A percentile compares a stretch with the other conserved stretches of the same genome.
Conservation (phyloP, 176 grass and related monocot species). For the Chloris gayana region DNA sequence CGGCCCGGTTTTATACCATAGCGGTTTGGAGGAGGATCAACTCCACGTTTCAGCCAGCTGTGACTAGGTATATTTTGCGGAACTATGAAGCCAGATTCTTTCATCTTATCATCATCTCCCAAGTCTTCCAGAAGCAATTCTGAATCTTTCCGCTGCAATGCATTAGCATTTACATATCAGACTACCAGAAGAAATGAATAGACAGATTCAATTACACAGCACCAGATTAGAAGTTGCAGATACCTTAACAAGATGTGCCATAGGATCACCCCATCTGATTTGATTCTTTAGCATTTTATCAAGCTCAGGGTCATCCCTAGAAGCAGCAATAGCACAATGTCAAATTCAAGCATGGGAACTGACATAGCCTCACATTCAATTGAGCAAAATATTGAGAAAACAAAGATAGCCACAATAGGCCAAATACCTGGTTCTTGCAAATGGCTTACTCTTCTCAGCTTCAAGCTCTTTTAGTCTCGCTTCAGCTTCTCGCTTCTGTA, state of each 20-base stretch:
- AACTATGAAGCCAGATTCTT: slow-evolving; percentile 96
- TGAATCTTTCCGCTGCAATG: slow-evolving; percentile 52
- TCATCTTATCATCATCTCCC: slow-evolving; percentile 88
- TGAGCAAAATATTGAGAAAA: slow-evolving; percentile 15
- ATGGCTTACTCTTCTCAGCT: slow-evolving; percentile 76
- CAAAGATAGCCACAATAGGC: not conserved
- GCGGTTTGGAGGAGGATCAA: slow-evolving; percentile 87
- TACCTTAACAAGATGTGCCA: slow-evolving; percentile 97
- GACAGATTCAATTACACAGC: slow-evolving; percentile 5
- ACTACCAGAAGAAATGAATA: slow-evolving; percentile 11
- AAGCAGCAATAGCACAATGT: slow-evolving; percentile 24
- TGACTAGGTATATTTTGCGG: slow-evolving; percentile 82
- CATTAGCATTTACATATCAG: slow-evolving; percentile 34
- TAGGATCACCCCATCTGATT: slow-evolving; percentile 94
- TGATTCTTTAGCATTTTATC: slow-evolving; percentile 82
- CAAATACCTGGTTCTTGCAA: slow-evolving; percentile 82
- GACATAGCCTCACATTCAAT: not conserved
- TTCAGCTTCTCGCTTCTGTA: slow-evolving; percentile 90
- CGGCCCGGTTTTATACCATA: slow-evolving; percentile 86
- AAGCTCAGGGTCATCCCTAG: slow-evolving; percentile 91
- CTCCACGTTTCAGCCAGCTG: slow-evolving; percentile 90
- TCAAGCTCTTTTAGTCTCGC: slow-evolving; percentile 66
- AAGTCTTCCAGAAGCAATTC: slow-evolving; percentile 72
- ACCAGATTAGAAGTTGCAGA: slow-evolving; percentile 35
- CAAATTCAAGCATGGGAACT: not conserved